Evolutionary conservation across 306 rosid genomes (phyloP), one percentile per base, ranked within the genome.

Genomic region (Rosa multiflora): DNA sequence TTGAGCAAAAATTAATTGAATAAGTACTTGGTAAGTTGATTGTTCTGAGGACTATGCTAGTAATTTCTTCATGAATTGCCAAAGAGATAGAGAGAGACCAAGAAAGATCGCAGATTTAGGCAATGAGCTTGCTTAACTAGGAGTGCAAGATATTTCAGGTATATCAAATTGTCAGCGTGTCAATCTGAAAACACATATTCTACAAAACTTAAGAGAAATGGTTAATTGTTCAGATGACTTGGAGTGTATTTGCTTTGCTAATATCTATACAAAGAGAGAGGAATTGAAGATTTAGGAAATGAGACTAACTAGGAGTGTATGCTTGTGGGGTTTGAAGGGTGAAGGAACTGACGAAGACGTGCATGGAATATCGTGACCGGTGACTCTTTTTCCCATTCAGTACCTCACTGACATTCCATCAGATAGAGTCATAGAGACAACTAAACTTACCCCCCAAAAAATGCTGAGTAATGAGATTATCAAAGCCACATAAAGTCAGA

Each of bases 401-500:
- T 73, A 82, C 83, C 86, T 82, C 79, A 86, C 91, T 91, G 96
- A 91, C 94, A 91, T 91, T 90, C 96, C 78, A 77, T 85, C 70
- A 84, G 89, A 87, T 82, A 75, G 68, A 23, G 56, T 18, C 71
- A 81, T 52, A 75, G 52, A 75, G 48, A 80, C 63, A 84, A 87
- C 78, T 79, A 86, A 82, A 85, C 87, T 86, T 67, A 72, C 79
- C 85, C 79, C 78, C 56, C 71, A 88, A 51, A 73, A 44, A 29
- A 74, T 73, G 75, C 82, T 82, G 69, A 55, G 81, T 64, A 11
- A 66, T 86, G 84, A 83, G 83, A 82, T 86, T 87, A 81, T 84
- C 90, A 88, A 85, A 81, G 85, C 82, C 90, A 86, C 77, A 88
- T 72, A 88, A 79, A 88, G 97, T 89, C 93, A 90, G 90, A 89